Percentiles rank a stretch among this genome's conserved stretches.
phyloP scores from a whole-genome alignment of 1,284 basidiomycete genomes.

The Ganoderma boninense region DNA sequence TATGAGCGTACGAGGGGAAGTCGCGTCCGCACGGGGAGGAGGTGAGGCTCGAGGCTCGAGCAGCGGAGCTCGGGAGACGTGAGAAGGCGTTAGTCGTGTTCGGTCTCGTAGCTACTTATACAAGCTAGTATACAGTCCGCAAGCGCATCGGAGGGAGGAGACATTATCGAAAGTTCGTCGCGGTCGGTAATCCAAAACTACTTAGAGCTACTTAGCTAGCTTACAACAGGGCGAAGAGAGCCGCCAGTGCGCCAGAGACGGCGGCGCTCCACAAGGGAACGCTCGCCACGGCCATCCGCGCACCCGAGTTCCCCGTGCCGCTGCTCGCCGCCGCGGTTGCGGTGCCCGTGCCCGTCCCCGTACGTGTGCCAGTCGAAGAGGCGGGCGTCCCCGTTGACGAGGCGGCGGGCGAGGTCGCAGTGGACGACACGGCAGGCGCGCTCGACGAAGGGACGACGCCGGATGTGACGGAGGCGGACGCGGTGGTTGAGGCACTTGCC shows the following conservation, averaged over 20 bases:
- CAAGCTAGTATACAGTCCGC: slow-evolving; percentile 2
- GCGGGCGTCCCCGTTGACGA: not conserved
- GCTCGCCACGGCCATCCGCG: not conserved
- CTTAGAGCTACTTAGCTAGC: too few species aligned
- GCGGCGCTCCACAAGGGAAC: slow-evolving; percentile 6
- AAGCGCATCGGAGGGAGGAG: not conserved
- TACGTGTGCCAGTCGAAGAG: not conserved
- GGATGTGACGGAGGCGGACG: not conserved
- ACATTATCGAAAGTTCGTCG: slow-evolving; percentile 4
- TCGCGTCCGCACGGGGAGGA: not conserved
- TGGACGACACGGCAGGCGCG: not conserved
- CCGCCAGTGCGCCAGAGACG: not conserved
- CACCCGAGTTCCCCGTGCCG: slow-evolving; percentile 11
- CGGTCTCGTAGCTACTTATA: slow-evolving; percentile 5
- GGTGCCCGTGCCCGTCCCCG: not conserved
- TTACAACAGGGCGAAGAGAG: slow-evolving; percentile 10
- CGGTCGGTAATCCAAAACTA: not conserved
- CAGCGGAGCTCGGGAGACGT: not conserved
- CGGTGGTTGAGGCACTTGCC: not conserved
- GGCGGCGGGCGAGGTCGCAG: not conserved
- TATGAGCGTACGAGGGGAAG: too few species aligned
- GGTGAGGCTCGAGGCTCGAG: not conserved
- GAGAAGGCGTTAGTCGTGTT: slow-evolving; percentile 8
- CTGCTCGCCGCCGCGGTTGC: not conserved
- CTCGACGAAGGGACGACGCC: slow-evolving; percentile 8